phyloP scores from a whole-genome alignment of 2,329 filamentous ascomycete genomes.

The Fusarium buharicum region DNA sequence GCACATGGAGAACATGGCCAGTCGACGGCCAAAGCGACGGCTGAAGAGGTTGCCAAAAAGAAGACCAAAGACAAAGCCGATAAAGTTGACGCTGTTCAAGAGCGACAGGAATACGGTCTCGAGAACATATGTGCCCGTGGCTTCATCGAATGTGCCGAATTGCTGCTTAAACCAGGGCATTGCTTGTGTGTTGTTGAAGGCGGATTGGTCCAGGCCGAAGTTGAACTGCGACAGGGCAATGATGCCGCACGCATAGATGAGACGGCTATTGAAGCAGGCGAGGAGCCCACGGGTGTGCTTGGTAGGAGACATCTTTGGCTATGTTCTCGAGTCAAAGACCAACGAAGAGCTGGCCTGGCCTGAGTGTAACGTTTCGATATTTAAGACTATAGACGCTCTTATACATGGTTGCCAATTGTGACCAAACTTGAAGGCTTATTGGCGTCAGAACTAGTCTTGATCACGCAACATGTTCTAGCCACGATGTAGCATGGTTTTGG shows the following conservation, averaged over 20 bases:
- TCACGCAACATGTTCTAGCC: slow-evolving; percentile 10
- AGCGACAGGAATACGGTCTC: slow-evolving; percentile 50
- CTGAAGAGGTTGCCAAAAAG: slow-evolving; percentile 36
- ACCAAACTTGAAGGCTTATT: neutral
- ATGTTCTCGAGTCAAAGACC: neutral
- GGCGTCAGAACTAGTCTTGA: neutral
- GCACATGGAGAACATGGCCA: slow-evolving; percentile 50
- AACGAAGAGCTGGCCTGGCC: neutral
- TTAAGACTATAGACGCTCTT: neutral
- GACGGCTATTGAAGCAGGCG: slow-evolving; percentile 43
- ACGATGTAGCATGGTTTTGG: neutral
- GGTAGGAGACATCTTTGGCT: neutral
- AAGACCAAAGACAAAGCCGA: slow-evolving; percentile 48
- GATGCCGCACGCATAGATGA: slow-evolving; percentile 38
- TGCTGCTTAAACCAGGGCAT: slow-evolving; percentile 51
- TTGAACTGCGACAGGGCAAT: slow-evolving; percentile 52
- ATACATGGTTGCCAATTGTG: neutral
- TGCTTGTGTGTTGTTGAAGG: slow-evolving; percentile 51
- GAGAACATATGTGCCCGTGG: slow-evolving; percentile 39
- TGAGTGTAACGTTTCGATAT: neutral
- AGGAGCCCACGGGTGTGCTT: slow-evolving; percentile 2
- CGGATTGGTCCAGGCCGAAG: slow-evolving; percentile 54
- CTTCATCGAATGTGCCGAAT: slow-evolving; percentile 46
- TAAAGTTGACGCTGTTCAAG: slow-evolving; percentile 50
- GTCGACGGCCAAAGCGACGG: slow-evolving; percentile 47